Conservation (phyloP, 352 stramenopile genomes). For the Pilasporangium apinafurcum region DNA sequence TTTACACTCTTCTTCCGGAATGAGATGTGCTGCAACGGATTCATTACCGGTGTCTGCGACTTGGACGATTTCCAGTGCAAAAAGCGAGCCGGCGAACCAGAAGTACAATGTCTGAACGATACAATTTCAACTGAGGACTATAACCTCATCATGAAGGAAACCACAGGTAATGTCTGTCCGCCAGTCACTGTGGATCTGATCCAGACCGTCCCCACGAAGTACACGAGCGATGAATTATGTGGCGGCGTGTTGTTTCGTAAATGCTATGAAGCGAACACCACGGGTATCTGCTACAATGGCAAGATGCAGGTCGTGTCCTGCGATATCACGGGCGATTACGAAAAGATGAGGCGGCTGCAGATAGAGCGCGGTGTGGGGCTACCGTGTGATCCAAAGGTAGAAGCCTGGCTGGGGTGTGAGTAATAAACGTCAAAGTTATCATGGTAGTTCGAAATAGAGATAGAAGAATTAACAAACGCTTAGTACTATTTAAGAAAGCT, state of each 20-base stretch:
- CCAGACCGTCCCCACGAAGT: too few species aligned
- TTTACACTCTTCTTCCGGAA: conserved; percentile 1
- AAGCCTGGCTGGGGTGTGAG: conserved; percentile 5
- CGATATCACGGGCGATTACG: conserved; percentile 1
- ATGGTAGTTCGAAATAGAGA: too few species aligned
- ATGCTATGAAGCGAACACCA: too few species aligned
- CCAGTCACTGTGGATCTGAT: too few species aligned
- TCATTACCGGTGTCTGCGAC: conserved; percentile 1
- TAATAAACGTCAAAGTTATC: too few species aligned
- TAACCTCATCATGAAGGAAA: neutral
- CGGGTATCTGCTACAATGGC: conserved; percentile 2
- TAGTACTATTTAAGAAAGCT: too few species aligned
- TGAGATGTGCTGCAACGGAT: conserved; percentile 13
- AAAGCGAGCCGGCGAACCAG: neutral
- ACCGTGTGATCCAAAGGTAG: conserved; percentile 1
- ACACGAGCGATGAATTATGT: too few species aligned
- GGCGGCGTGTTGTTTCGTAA: too few species aligned
- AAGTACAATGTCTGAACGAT: neutral
- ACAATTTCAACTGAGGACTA: neutral
- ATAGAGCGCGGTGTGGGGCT: neutral
- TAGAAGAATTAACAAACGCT: too few species aligned
- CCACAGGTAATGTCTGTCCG: neutral
- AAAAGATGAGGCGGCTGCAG: conserved; percentile 2
- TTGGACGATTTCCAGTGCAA: neutral
- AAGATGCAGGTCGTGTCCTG: conserved; percentile 4